phyloP scores from a whole-genome alignment of 768 basidiomycete genomes.

The Mycena rosella region DNA sequence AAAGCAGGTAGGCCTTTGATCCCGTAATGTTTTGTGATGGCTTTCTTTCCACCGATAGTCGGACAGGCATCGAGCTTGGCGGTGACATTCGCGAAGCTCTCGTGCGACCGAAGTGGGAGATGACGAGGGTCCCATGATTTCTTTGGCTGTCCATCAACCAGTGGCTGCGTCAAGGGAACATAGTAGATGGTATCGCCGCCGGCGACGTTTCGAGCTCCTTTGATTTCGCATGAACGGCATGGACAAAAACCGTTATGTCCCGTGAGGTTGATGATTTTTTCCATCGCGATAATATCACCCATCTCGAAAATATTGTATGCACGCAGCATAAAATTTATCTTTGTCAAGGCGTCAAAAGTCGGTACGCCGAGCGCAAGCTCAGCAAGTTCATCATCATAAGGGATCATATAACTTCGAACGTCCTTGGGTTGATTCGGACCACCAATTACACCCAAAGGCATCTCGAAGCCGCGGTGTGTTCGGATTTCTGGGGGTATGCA shows the following conservation, averaged over 20 bases:
- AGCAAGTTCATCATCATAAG: conserved; percentile 5
- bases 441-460: neutral
- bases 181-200: conserved; percentile 39
- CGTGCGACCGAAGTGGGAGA: conserved; percentile 41
- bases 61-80: conserved; percentile 13
- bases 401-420: neutral
- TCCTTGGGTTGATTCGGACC: conserved; percentile 8
- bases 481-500: neutral
- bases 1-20: conserved; percentile 47
- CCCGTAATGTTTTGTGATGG: conserved; percentile 42
- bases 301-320: conserved; percentile 44
- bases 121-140: conserved; percentile 27
- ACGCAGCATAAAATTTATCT: conserved; percentile 6
- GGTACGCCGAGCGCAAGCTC: conserved; percentile 3
- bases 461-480: neutral
- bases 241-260: conserved; percentile 51
- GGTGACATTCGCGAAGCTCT: conserved; percentile 24
- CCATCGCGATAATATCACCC: conserved; percentile 50
- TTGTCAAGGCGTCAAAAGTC: neutral
- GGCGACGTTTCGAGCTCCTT: conserved; percentile 35
- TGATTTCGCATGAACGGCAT: conserved; percentile 52
- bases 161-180: conserved; percentile 37
- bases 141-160: neutral
- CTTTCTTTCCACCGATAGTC: neutral
- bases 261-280: conserved; percentile 48